Conservation (phyloP, 108 stramenopile genomes). For the Discostella stelligeroides region DNA sequence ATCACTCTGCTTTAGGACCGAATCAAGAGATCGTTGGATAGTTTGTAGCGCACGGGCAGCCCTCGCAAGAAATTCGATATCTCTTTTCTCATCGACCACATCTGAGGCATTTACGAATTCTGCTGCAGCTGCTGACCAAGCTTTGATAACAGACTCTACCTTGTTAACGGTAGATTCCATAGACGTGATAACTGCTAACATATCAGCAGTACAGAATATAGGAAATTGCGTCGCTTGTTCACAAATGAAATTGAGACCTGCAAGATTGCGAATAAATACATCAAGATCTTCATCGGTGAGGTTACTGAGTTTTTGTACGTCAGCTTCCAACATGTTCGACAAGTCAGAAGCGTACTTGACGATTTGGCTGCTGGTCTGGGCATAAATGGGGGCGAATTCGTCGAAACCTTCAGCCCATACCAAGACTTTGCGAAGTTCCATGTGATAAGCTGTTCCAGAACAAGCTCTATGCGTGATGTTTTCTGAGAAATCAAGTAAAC, state of each 20-base stretch:
- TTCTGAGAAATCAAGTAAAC: slow-evolving; percentile 17
- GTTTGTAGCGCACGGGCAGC: slow-evolving; percentile 8
- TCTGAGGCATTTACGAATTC: slow-evolving; percentile 9
- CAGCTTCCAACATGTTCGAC: slow-evolving; percentile 14
- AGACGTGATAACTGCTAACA: neutral
- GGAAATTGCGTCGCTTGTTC: slow-evolving; percentile 20
- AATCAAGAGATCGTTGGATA: slow-evolving; percentile 2
- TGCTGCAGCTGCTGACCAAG: slow-evolving; percentile 11
- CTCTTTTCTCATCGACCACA: slow-evolving; percentile 9
- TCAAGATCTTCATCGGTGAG: slow-evolving; percentile 17
- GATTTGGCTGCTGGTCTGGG: slow-evolving; percentile 2
- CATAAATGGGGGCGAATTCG: slow-evolving; percentile 25
- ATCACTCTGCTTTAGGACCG: neutral
- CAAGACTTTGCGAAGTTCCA: slow-evolving; percentile 12
- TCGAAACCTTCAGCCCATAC: slow-evolving; percentile 29
- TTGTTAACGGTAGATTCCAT: slow-evolving; percentile 7
- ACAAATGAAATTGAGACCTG: slow-evolving; percentile 11
- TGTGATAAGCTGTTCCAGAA: slow-evolving; percentile 2
- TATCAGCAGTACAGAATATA: neutral
- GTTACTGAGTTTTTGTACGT: slow-evolving; percentile 12
- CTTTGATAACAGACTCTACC: neutral
- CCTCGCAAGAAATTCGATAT: slow-evolving; percentile 18
- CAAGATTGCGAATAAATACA: slow-evolving; percentile 7
- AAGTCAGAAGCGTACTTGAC: neutral
- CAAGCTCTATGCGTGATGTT: slow-evolving; percentile 28